phyloP scores from a whole-genome alignment of 169 alveolate genomes.

The Cryptosporidium muris region DNA sequence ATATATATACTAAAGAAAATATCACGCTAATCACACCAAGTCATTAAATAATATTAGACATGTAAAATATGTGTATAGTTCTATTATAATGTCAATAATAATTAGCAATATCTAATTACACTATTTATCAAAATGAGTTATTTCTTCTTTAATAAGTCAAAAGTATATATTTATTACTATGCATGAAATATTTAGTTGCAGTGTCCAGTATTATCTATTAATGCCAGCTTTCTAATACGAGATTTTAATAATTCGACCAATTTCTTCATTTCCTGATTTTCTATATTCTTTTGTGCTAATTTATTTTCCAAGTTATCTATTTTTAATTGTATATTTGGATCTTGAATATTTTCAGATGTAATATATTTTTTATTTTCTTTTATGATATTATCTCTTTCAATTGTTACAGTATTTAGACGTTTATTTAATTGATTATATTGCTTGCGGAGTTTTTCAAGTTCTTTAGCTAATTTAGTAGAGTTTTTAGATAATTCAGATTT shows the following conservation, averaged over 20 bases:
- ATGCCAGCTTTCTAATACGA: constrained; percentile 45
- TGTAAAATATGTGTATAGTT: too few species aligned
- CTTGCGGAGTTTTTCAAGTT: constrained; percentile 17
- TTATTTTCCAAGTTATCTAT: neutral
- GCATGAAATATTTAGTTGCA: too few species aligned
- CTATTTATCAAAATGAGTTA: too few species aligned
- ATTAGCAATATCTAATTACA: too few species aligned
- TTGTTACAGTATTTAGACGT: neutral
- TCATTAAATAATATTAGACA: too few species aligned
- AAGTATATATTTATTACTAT: too few species aligned
- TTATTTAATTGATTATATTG: constrained; percentile 43
- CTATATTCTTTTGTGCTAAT: constrained; percentile 2
- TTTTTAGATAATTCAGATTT: constrained; percentile 33
- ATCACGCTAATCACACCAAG: too few species aligned
- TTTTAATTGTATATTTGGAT: neutral
- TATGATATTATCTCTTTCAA: neutral
- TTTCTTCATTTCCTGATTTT: constrained; percentile 15
- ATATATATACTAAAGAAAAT: too few species aligned
- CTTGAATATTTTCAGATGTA: neutral
- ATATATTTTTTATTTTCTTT: neutral
- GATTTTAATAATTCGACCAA: constrained; percentile 15
- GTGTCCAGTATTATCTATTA: neutral
- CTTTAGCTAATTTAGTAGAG: neutral
- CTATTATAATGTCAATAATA: too few species aligned
- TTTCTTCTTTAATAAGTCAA: too few species aligned